These are phyloP conservation scores for Penicillium roqueforti DNA, from an alignment of 495 filamentous ascomycete species.

Conservation along the genomic window DNA sequence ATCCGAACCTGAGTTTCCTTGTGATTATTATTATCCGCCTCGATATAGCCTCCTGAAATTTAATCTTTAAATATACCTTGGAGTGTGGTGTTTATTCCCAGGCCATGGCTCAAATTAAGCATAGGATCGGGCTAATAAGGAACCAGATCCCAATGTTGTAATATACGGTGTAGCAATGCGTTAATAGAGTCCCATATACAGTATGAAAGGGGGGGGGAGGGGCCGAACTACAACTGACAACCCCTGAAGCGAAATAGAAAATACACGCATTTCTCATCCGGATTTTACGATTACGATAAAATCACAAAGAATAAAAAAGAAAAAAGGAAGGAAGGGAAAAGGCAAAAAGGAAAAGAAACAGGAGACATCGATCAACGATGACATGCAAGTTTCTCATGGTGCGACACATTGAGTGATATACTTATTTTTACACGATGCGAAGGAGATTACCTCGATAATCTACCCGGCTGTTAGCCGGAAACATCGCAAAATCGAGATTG, in stretches of 20 bases:
- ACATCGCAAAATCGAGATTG: slow-evolving; percentile 3
- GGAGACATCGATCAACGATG: slow-evolving; percentile 5
- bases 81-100: not conserved
- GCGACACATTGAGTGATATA: slow-evolving; percentile 15
- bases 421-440: slow-evolving; percentile 1
- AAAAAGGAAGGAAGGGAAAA: not conserved
- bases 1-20: slow-evolving; percentile 30
- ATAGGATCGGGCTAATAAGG: slow-evolving; percentile 8
- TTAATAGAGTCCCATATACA: not conserved
- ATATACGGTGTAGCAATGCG: not conserved
- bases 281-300: not conserved
- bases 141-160: no score
- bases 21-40: not conserved
- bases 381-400: slow-evolving; percentile 23
- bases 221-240: not conserved
- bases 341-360: not conserved
- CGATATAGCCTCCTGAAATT: not conserved
- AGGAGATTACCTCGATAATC: slow-evolving; percentile 21
- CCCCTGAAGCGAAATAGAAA: slow-evolving; percentile 4
- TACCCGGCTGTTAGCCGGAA: slow-evolving; percentile 18
- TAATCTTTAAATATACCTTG: not conserved
- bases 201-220: slow-evolving; percentile 16
- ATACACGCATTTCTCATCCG: not conserved
- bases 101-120: slow-evolving; percentile 10
- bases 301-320: not conserved